Evolutionary conservation across 495 filamentous ascomycete genomes (phyloP).

Genomic region (Chaetomium fimeti): DNA sequence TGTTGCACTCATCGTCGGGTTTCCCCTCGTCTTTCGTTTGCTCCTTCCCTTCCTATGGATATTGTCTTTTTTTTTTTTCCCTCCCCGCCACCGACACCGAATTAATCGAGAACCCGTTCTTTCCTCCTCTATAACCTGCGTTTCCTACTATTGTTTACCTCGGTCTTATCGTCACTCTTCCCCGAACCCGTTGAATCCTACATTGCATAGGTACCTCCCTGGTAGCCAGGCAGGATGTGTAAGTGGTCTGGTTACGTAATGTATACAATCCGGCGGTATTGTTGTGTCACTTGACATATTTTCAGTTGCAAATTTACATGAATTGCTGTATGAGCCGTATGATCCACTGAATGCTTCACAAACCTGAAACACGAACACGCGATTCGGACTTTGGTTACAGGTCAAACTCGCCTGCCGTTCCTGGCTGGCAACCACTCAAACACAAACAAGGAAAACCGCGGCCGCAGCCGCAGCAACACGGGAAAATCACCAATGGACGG

Average conservation of each 20-base stretch:
- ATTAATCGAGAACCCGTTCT: no score
- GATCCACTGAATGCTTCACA: constrained; percentile 1
- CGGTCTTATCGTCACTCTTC: no score
- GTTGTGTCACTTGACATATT: background rate
- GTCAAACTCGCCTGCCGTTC: background rate
- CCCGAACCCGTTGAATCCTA: no score
- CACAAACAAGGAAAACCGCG: background rate
- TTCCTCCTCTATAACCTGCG: no score
- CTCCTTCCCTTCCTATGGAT: no score
- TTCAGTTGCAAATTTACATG: background rate
- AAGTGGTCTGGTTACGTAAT: background rate
- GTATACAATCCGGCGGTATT: background rate
- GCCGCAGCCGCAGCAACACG: constrained; percentile 3
- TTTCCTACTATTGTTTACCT: no score
- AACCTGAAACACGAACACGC: constrained; percentile 3
- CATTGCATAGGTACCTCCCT: no score
- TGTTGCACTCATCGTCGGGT: no score
- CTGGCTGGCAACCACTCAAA: background rate
- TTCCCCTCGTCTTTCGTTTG: no score
- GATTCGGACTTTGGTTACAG: background rate
- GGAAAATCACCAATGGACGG: constrained; percentile 17
- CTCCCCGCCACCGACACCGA: no score
- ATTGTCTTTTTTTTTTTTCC: no score
- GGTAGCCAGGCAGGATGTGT: background rate
- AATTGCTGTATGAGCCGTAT: background rate